A percentile compares a stretch with the other conserved stretches of the same genome.
Conservation (phyloP, 2,329 filamentous ascomycete species). For the Chrysoporthe cubensis region DNA sequence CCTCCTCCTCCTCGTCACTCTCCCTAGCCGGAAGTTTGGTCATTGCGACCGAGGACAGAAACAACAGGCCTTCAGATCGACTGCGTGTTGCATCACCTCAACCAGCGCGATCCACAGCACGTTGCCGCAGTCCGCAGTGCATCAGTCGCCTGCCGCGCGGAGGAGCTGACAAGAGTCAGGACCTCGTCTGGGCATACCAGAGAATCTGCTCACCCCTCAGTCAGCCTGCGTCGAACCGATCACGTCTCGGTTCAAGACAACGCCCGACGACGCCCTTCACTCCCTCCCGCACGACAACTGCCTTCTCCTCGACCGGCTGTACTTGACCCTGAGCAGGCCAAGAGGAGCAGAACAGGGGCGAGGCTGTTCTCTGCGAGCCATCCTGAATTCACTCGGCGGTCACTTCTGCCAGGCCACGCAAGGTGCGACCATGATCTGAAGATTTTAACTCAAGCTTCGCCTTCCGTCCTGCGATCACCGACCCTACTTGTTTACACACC, state of each 20-base stretch:
- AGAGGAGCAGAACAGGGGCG: background rate
- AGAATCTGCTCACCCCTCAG: background rate
- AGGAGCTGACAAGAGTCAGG: conserved; percentile 23
- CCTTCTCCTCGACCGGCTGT: background rate
- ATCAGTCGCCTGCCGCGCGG: conserved; percentile 20
- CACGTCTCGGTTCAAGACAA: background rate
- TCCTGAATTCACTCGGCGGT: background rate
- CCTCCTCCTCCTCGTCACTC: background rate
- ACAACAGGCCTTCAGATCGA: background rate
- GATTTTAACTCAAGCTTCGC: conserved; percentile 10
- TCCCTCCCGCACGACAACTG: background rate
- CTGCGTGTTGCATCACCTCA: conserved; percentile 13
- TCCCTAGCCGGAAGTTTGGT: too few relatives aligned
- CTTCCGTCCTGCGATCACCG: background rate
- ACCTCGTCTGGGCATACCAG: background rate
- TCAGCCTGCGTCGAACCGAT: conserved; percentile 1
- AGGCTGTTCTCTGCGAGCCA: background rate
- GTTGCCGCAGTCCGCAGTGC: background rate
- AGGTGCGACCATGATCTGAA: conserved; percentile 32
- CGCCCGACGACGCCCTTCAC: background rate
- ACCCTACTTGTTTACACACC: conserved; percentile 28
- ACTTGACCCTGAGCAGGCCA: conserved; percentile 6
- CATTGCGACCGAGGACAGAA: background rate
- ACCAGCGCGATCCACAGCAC: conserved; percentile 18
- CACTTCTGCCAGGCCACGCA: background rate